Conservation (phyloP, 345 rosid species). For the Xanthoceras sorbifolium region DNA sequence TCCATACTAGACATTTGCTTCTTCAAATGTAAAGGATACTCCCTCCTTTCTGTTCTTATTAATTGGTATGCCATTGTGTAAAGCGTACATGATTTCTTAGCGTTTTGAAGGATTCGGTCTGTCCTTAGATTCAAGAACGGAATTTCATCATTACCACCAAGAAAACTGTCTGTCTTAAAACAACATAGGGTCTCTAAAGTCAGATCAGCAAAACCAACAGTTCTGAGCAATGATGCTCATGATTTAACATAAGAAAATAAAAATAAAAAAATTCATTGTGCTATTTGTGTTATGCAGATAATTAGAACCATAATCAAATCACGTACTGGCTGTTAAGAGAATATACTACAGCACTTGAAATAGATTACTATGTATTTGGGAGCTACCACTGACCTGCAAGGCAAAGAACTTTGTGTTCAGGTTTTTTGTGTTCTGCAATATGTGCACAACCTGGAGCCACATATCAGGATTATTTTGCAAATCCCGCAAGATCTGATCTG, state of each 20-base stretch:
- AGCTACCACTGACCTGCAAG: slow-evolving; percentile 63
- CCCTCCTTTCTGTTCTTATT: too few relatives aligned
- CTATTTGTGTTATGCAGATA: background rate
- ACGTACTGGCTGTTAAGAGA: background rate
- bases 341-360: background rate
- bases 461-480: slow-evolving; percentile 92
- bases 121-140: too few relatives aligned
- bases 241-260: background rate
- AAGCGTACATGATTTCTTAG: too few relatives aligned
- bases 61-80: too few relatives aligned
- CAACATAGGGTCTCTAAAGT: background rate
- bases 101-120: too few relatives aligned
- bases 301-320: background rate
- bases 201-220: background rate
- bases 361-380: background rate
- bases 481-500: slow-evolving; percentile 94
- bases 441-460: slow-evolving; percentile 99
- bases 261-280: background rate
- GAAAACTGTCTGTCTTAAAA: background rate
- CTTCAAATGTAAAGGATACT: too few relatives aligned
- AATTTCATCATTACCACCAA: background rate
- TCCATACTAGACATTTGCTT: too few relatives aligned
- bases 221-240: background rate
- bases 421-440: slow-evolving; percentile 77
- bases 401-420: slow-evolving; percentile 96